These are phyloP conservation scores for Gonapodya prolifera DNA, from an alignment of 192 early-diverging fungal genomes.

Conservation along the genomic window DNA sequence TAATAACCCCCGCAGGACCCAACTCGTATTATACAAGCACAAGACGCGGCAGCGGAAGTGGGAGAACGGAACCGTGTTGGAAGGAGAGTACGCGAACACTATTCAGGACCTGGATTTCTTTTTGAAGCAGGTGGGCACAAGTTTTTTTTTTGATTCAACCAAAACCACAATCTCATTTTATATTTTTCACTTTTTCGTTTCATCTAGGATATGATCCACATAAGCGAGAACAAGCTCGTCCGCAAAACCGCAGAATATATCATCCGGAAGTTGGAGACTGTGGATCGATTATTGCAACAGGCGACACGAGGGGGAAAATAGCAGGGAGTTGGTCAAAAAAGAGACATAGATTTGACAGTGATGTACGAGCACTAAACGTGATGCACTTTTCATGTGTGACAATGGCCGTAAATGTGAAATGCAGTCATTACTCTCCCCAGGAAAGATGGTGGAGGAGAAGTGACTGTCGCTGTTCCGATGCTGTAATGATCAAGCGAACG, in stretches of 20 bases:
- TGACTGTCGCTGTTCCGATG: neutral
- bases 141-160: slow-evolving; percentile 1
- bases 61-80: slow-evolving; percentile 62
- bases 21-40: slow-evolving; percentile 89
- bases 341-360: too few species aligned
- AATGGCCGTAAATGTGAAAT: neutral
- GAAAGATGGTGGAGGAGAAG: neutral
- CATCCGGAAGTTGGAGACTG: slow-evolving; percentile 85
- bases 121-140: slow-evolving; percentile 49
- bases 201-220: slow-evolving; percentile 76
- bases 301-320: neutral
- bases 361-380: too few species aligned
- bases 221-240: slow-evolving; percentile 87
- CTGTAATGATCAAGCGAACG: neutral
- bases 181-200: slow-evolving; percentile 1
- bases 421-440: neutral
- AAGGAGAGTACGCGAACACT: slow-evolving; percentile 66
- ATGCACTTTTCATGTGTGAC: too few species aligned
- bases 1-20: slow-evolving; percentile 26
- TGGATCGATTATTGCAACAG: slow-evolving; percentile 26
- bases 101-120: slow-evolving; percentile 82
- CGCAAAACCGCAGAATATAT: slow-evolving; percentile 92
- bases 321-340: neutral
- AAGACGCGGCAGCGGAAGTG: slow-evolving; percentile 82
- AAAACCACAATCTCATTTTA: slow-evolving; percentile 4